Conservation (phyloP, 2,329 filamentous ascomycete species). For the Colletotrichum filicis region DNA sequence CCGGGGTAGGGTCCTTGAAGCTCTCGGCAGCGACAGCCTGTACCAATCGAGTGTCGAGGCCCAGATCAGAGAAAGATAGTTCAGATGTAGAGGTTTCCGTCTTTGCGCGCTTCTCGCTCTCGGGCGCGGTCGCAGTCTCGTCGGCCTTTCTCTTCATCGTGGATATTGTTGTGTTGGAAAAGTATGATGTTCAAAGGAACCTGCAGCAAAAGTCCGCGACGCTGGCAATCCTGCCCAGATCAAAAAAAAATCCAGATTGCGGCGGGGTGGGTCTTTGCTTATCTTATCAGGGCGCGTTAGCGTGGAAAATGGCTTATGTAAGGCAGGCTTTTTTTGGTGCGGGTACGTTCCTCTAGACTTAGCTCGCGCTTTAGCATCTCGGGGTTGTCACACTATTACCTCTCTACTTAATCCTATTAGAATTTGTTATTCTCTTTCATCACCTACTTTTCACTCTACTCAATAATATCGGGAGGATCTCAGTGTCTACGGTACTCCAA, state of each 20-base stretch:
- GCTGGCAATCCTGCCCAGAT: constrained; percentile 5
- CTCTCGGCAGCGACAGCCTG: constrained; percentile 87
- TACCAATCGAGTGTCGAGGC: constrained; percentile 85
- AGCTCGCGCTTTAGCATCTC: neutral
- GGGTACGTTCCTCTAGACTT: neutral
- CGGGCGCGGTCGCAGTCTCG: constrained; percentile 59
- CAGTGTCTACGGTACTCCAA: no score
- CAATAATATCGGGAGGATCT: no score
- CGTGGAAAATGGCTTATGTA: neutral
- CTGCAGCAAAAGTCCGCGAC: neutral
- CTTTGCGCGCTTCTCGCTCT: constrained; percentile 42
- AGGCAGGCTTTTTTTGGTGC: no score
- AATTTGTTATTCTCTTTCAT: no score
- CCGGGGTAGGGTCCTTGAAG: constrained; percentile 87
- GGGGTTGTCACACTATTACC: no score
- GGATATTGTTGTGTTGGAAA: constrained; percentile 7
- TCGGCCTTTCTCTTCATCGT: constrained; percentile 72
- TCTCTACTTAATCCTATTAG: no score
- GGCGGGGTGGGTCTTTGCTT: constrained; percentile 31
- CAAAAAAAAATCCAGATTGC: constrained; percentile 27
- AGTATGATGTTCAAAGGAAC: neutral
- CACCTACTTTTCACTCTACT: no score
- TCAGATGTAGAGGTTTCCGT: constrained; percentile 44
- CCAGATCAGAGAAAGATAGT: constrained; percentile 78
- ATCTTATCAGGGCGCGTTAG: constrained; percentile 16